Conservation (phyloP, 2,329 filamentous ascomycete genomes). For the Penicillium oxalicum region DNA sequence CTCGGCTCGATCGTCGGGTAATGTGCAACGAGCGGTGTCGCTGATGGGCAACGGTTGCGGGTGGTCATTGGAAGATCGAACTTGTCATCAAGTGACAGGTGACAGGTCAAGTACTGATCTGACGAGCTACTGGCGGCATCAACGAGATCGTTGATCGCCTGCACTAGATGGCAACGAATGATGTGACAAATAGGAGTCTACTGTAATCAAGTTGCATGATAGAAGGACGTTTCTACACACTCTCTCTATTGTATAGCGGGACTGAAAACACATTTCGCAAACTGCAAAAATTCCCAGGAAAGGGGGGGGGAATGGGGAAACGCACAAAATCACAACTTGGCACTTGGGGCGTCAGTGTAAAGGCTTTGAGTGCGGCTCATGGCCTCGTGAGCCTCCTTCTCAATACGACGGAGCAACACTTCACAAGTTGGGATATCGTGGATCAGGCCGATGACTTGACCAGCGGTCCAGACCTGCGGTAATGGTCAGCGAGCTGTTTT, state of each 20-base stretch:
- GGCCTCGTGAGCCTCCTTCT: conserved; percentile 66
- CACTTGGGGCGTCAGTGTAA: conserved; percentile 41
- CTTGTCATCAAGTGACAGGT: no score
- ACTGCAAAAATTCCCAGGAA: not conserved
- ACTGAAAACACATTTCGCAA: not conserved
- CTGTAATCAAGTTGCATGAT: no score
- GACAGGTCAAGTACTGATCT: no score
- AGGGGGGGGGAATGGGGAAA: not conserved
- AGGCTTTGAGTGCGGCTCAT: conserved; percentile 56
- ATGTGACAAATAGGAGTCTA: no score
- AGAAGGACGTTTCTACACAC: no score
- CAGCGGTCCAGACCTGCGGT: conserved; percentile 83
- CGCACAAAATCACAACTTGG: conserved; percentile 50
- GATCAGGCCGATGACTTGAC: conserved; percentile 87
- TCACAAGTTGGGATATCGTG: conserved; percentile 75
- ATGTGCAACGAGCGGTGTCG: no score
- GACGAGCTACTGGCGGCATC: no score
- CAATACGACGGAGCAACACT: conserved; percentile 64
- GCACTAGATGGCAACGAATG: no score
- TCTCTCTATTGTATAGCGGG: not conserved
- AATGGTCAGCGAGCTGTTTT: conserved; percentile 7
- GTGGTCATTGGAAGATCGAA: no score
- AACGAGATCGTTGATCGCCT: no score
- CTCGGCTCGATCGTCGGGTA: not conserved
- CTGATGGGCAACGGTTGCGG: not conserved